Percentiles rank a stretch among this genome's conserved stretches.
Conservation (phyloP, 257 asterid species). For the Capsicum pubescens region DNA sequence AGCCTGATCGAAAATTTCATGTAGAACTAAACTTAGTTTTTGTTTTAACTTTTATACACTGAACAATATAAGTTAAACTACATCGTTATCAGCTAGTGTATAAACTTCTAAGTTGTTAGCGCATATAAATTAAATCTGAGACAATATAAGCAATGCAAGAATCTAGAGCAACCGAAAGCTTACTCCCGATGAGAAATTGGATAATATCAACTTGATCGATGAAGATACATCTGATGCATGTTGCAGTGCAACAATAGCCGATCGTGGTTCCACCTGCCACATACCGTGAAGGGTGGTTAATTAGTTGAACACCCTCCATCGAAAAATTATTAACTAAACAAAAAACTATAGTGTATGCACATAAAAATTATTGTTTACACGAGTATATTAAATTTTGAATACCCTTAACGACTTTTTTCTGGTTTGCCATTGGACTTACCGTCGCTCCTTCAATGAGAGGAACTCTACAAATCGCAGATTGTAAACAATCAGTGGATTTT, state of each 20-base stretch:
- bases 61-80: no score
- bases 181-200: conserved; percentile 57
- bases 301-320: neutral
- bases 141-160: neutral
- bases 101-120: neutral
- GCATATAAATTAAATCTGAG: neutral
- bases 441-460: conserved; percentile 83
- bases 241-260: conserved; percentile 46
- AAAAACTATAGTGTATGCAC: neutral
- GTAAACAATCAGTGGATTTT: conserved; percentile 61
- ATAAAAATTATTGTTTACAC: neutral
- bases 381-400: neutral
- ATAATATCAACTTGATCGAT: conserved; percentile 46
- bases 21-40: neutral
- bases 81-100: neutral
- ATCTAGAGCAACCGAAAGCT: neutral
- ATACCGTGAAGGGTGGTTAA: neutral
- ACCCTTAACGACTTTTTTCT: neutral
- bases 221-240: conserved; percentile 67
- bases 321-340: neutral
- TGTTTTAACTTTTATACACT: neutral
- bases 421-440: conserved; percentile 39
- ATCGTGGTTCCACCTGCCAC: conserved; percentile 58
- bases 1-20: conserved; percentile 38
- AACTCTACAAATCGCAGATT: conserved; percentile 63